Percentiles rank a stretch among this genome's conserved stretches.
phyloP scores from a whole-genome alignment of 1,284 basidiomycete species.

The Sphaerobolus stellatus region DNA sequence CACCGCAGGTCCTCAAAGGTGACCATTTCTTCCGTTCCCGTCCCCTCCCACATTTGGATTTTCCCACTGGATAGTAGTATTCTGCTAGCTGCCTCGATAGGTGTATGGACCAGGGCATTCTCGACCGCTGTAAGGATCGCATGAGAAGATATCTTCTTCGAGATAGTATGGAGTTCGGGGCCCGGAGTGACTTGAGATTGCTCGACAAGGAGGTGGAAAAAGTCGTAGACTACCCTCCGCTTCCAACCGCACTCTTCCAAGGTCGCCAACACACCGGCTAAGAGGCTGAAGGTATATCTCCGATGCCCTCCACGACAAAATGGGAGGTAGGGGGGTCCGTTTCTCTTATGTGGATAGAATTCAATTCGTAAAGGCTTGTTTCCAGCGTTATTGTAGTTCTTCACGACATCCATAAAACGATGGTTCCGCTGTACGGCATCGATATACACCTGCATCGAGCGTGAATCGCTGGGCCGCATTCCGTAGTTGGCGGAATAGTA shows the following conservation, averaged over 20 bases:
- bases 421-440: conserved; percentile 51
- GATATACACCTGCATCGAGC: background rate
- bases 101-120: background rate
- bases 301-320: no score
- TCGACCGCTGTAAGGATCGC: background rate
- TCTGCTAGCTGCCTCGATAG: background rate
- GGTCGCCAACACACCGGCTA: background rate
- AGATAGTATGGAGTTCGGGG: background rate
- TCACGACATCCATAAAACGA: conserved; percentile 98
- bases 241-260: background rate
- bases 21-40: background rate
- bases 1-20: background rate
- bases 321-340: background rate
- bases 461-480: background rate
- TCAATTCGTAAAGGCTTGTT: background rate
- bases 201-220: background rate
- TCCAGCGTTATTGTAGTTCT: conserved; percentile 89
- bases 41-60: background rate
- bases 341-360: background rate
- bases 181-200: background rate
- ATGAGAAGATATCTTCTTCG: background rate
- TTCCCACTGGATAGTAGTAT: background rate
- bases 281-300: conserved; percentile 59
- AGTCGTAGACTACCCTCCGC: background rate
- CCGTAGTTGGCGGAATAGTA: background rate